These are phyloP conservation scores for Exophiala spinifera DNA, from an alignment of 2,329 filamentous ascomycete species.

Conservation along the genomic window DNA sequence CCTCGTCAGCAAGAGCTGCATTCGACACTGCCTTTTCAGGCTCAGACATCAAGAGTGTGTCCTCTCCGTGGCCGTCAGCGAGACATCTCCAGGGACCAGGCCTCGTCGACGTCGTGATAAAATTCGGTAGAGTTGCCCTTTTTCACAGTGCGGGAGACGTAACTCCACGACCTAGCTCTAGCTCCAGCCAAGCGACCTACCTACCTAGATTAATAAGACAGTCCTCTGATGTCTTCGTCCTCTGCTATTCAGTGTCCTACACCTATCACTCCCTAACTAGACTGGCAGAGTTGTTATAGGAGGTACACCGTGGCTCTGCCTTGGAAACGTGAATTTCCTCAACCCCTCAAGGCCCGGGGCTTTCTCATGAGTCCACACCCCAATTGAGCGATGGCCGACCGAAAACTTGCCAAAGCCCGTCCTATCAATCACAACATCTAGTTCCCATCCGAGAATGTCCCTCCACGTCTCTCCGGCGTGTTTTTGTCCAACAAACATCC, in stretches of 20 bases:
- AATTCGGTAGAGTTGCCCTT: too few species aligned
- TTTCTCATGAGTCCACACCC: conserved; percentile 49
- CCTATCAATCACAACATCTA: conserved; percentile 57
- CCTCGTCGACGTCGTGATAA: too few species aligned
- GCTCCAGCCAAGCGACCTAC: too few species aligned
- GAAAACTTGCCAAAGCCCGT: conserved; percentile 60
- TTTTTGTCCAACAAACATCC: conserved; percentile 60
- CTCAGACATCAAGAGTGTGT: conserved; percentile 1
- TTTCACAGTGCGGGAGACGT: too few species aligned
- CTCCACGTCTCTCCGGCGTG: conserved; percentile 63
- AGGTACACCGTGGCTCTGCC: conserved; percentile 3
- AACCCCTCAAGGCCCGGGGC: conserved; percentile 17
- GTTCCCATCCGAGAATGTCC: conserved; percentile 58
- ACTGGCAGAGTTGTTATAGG: conserved; percentile 3
- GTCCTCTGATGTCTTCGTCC: too few species aligned
- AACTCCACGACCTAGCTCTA: too few species aligned
- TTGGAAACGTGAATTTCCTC: conserved; percentile 19
- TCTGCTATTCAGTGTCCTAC: too few species aligned
- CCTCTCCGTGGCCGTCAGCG: too few species aligned
- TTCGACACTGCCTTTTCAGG: conserved; percentile 17
- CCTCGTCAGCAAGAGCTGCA: conserved; percentile 47
- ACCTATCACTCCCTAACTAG: too few species aligned
- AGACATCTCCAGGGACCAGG: background rate
- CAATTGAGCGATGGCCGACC: conserved; percentile 53
- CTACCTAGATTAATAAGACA: too few species aligned